phyloP scores from a whole-genome alignment of 495 filamentous ascomycete genomes.

The Penicillium goetzii region DNA sequence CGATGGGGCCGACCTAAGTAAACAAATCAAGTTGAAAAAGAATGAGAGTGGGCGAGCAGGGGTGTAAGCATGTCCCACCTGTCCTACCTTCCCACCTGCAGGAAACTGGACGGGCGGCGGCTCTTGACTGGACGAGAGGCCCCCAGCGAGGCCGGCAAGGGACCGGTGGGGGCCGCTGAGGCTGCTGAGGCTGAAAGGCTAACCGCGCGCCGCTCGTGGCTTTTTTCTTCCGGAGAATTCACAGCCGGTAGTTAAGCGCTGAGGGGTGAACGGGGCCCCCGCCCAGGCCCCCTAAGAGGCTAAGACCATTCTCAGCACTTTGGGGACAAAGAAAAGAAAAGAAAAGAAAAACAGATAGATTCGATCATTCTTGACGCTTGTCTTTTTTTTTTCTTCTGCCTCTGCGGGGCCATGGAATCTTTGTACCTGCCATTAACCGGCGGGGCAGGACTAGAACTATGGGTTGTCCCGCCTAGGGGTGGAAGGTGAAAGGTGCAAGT shows the following conservation, averaged over 20 bases:
- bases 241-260: constrained; percentile 36
- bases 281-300: background rate
- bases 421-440: background rate
- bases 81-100: background rate
- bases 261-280: constrained; percentile 12
- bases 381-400: background rate
- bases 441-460: background rate
- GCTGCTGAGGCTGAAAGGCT: constrained; percentile 33
- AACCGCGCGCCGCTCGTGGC: constrained; percentile 29
- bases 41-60: background rate
- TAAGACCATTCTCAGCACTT: constrained; percentile 1
- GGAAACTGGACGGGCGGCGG: constrained; percentile 20
- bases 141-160: constrained; percentile 5
- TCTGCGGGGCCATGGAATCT: background rate
- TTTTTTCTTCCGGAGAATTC: constrained; percentile 31
- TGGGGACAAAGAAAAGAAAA: constrained; percentile 1
- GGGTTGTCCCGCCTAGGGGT: background rate
- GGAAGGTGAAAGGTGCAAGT: background rate
- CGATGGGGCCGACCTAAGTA: background rate
- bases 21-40: background rate
- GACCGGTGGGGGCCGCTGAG: constrained; percentile 6
- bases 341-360: background rate
- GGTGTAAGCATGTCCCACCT: background rate
- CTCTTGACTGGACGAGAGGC: constrained; percentile 30
- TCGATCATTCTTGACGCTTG: background rate